Evolutionary conservation across 768 basidiomycete genomes (phyloP).

Genomic region (Cystofilobasidium ferigula): DNA sequence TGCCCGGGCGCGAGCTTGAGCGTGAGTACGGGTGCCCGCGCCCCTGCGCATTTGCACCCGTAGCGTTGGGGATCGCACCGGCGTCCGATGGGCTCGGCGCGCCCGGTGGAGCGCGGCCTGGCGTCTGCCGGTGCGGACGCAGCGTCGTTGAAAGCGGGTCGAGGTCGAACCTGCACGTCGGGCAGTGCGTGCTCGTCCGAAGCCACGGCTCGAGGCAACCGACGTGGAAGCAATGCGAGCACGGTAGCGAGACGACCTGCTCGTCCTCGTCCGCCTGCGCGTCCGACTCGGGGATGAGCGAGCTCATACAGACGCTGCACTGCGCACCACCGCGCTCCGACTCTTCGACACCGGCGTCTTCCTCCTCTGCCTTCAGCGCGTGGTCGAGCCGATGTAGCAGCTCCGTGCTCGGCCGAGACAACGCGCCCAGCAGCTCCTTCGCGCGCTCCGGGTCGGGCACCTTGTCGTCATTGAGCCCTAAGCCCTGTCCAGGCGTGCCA

Average conservation of each 20-base stretch:
- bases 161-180: slow-evolving; percentile 24
- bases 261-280: background rate
- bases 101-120: background rate
- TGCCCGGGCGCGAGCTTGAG: background rate
- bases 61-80: background rate
- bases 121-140: slow-evolving; percentile 4
- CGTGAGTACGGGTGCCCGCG: slow-evolving; percentile 20
- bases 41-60: background rate
- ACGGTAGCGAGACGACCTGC: slow-evolving; percentile 4
- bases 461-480: slow-evolving; percentile 7
- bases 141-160: slow-evolving; percentile 24
- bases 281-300: background rate
- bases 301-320: slow-evolving; percentile 13
- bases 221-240: slow-evolving; percentile 12
- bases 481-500: slow-evolving; percentile 6
- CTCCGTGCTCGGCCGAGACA: slow-evolving; percentile 2
- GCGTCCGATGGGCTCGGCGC: background rate
- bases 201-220: slow-evolving; percentile 11
- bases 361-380: slow-evolving; percentile 13
- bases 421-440: slow-evolving; percentile 10
- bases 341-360: slow-evolving; percentile 5
- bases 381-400: slow-evolving; percentile 16
- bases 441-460: slow-evolving; percentile 22
- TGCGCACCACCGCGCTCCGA: slow-evolving; percentile 8
- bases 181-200: slow-evolving; percentile 15